phyloP scores from a whole-genome alignment of 768 basidiomycete species.

The Pleurotus djamor region DNA sequence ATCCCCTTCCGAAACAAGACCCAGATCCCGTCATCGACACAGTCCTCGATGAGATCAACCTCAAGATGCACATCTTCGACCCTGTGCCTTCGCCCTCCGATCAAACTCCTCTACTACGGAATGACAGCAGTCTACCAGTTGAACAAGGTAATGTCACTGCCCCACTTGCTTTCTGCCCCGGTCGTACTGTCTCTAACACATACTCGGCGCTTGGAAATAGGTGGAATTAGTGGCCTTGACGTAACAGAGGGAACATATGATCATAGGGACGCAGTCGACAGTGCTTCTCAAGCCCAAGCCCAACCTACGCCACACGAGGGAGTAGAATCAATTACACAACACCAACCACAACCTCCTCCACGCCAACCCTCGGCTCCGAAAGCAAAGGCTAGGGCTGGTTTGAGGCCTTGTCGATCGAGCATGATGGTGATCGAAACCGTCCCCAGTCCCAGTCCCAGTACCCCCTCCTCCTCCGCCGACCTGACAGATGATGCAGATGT shows the following conservation, averaged over 20 bases:
- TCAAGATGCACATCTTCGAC: slow-evolving; percentile 3
- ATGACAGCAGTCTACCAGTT: background rate
- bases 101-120: background rate
- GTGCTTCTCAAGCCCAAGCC: background rate
- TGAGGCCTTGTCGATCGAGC: slow-evolving; percentile 1
- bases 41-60: slow-evolving; percentile 3
- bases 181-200: background rate
- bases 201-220: background rate
- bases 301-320: background rate
- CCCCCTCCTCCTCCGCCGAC: background rate
- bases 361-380: no score
- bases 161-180: background rate
- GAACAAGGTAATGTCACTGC: background rate
- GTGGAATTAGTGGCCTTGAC: background rate
- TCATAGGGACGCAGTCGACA: background rate
- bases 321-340: background rate
- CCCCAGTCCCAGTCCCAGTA: background rate
- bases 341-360: background rate
- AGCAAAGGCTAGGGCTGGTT: no score
- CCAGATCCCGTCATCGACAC: slow-evolving; percentile 4
- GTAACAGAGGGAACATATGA: background rate
- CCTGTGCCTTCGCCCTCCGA: background rate
- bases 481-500: background rate
- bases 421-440: background rate
- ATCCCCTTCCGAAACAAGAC: slow-evolving; percentile 5